Conservation (phyloP, 495 filamentous ascomycete species). For the Neurospora sp. region DNA sequence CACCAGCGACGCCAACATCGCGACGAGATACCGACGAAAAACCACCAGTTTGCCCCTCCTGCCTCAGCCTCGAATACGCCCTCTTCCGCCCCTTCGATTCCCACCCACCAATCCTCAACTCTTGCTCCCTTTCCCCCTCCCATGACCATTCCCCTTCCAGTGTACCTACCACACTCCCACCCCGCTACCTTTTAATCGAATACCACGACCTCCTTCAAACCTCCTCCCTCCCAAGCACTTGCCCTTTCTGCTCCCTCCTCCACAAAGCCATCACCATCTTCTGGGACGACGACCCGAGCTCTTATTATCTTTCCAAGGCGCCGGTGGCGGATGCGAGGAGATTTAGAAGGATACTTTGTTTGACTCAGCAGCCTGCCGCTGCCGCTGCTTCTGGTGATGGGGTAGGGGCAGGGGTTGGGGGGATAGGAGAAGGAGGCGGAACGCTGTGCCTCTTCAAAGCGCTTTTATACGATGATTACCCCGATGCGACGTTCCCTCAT, state of each 20-base stretch:
- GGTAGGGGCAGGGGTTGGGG: background rate
- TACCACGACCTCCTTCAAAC: background rate
- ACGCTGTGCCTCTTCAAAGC: conserved; percentile 4
- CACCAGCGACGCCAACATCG: background rate
- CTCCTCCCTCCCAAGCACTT: background rate
- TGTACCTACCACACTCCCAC: background rate
- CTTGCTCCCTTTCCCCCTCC: background rate
- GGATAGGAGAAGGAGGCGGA: background rate
- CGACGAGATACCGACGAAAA: background rate
- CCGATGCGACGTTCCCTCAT: conserved; percentile 1
- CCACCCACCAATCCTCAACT: background rate
- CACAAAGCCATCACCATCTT: conserved; percentile 4
- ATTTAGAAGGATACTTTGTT: background rate
- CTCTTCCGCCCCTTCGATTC: background rate
- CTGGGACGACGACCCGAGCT: conserved; percentile 1
- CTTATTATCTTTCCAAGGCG: background rate
- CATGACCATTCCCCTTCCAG: background rate
- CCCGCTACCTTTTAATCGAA: background rate
- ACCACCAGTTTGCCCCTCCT: background rate
- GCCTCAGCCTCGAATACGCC: background rate
- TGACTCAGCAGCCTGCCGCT: background rate
- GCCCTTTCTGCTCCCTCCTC: background rate
- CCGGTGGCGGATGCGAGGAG: background rate
- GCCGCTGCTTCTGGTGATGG: background rate
- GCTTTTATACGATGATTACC: conserved; percentile 1